phyloP scores from a whole-genome alignment of 2,329 filamentous ascomycete genomes.

The Claviceps digitariae region DNA sequence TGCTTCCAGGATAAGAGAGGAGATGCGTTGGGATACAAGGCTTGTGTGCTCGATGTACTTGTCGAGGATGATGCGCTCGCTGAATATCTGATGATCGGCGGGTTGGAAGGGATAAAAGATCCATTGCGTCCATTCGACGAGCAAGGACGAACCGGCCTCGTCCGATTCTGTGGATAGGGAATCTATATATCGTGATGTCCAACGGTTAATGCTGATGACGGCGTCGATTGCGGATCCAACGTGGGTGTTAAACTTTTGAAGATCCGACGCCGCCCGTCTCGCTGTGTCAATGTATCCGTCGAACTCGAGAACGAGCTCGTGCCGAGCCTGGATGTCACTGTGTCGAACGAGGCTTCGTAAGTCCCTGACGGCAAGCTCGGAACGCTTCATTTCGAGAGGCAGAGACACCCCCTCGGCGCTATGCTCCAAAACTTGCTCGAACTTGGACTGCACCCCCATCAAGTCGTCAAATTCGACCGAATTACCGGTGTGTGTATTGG shows the following conservation, averaged over 20 bases:
- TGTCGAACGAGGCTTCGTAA: constrained; percentile 27
- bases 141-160: constrained; percentile 19
- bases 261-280: constrained; percentile 47
- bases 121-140: constrained; percentile 29
- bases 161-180: constrained; percentile 33
- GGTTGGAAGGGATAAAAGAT: constrained; percentile 50
- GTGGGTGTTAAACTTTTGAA: constrained; percentile 64
- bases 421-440: constrained; percentile 61
- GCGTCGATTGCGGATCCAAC: constrained; percentile 62
- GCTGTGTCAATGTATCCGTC: constrained; percentile 61
- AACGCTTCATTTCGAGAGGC: constrained; percentile 66
- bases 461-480: constrained; percentile 30
- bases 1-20: constrained; percentile 53
- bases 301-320: constrained; percentile 64
- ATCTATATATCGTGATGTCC: constrained; percentile 58
- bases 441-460: constrained; percentile 59
- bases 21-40: constrained; percentile 57
- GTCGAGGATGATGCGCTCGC: constrained; percentile 49
- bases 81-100: constrained; percentile 26
- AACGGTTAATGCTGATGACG: constrained; percentile 61
- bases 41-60: constrained; percentile 63
- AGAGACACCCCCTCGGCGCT: constrained; percentile 52
- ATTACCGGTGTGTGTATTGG: constrained; percentile 9
- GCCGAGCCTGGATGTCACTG: constrained; percentile 51
- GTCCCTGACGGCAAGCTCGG: constrained; percentile 48